These are phyloP conservation scores for Bolboschoenoplectus hybrid DNA, from an alignment of 202 grass and related monocot species.

Conservation along the genomic window DNA sequence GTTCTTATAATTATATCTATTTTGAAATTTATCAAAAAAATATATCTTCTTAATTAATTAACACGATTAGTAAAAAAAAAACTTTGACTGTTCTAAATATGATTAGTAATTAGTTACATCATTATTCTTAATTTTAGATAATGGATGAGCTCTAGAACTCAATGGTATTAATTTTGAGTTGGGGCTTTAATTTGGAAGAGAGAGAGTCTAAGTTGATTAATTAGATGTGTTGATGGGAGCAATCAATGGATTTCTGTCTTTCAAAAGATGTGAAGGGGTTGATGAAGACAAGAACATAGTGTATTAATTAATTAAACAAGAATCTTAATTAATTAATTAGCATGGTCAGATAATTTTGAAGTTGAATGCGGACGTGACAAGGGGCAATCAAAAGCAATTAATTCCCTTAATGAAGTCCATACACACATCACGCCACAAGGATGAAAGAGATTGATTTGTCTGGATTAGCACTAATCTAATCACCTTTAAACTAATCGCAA, in stretches of 20 bases:
- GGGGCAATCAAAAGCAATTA: conserved; percentile 41
- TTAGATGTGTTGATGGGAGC: neutral
- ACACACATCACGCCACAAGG: conserved; percentile 23
- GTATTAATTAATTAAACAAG: neutral
- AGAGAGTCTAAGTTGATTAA: neutral
- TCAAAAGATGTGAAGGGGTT: neutral
- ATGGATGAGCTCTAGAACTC: too few relatives aligned
- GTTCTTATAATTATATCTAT: too few relatives aligned
- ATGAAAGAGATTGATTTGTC: conserved; percentile 41
- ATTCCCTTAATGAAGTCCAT: conserved; percentile 34
- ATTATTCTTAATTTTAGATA: neutral
- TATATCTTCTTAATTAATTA: neutral
- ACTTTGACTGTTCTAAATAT: too few relatives aligned
- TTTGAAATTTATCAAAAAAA: neutral
- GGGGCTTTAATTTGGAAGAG: too few relatives aligned
- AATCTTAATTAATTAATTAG: conserved; percentile 38
- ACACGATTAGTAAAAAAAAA: too few relatives aligned
- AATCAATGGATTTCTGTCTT: conserved; percentile 12
- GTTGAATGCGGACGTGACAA: conserved; percentile 39
- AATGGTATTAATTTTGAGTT: too few relatives aligned
- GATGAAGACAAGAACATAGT: neutral
- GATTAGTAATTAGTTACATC: too few relatives aligned
- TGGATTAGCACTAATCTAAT: conserved; percentile 42
- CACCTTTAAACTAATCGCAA: conserved; percentile 35
- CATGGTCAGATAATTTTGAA: conserved; percentile 27